Evolutionary conservation across 2,329 filamentous ascomycete genomes (phyloP).

Genomic region (Colletotrichum simmondsii): DNA sequence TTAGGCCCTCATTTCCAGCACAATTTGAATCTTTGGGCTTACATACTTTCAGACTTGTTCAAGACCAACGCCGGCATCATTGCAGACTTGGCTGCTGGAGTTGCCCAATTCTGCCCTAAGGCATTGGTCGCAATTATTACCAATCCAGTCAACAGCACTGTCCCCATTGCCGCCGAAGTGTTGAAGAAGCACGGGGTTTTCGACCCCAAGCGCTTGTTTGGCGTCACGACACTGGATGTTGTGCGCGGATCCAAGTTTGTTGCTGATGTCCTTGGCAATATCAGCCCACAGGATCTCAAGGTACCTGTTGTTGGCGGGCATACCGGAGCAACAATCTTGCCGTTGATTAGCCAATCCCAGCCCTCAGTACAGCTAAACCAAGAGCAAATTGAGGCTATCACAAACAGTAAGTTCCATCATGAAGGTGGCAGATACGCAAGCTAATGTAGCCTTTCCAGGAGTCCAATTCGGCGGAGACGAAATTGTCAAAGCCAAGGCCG

Average conservation of each 20-base stretch:
- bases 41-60: not conserved
- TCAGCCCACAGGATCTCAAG: constrained; percentile 74
- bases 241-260: constrained; percentile 46
- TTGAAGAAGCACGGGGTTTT: not conserved
- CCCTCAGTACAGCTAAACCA: constrained; percentile 65
- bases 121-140: not conserved
- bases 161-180: not conserved
- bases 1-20: constrained; percentile 48
- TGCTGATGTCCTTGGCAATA: constrained; percentile 61
- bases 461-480: constrained; percentile 86
- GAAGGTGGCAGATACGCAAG: not conserved
- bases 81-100: not conserved
- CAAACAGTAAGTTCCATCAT: constrained; percentile 55
- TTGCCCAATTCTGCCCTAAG: not conserved
- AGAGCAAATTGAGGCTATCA: constrained; percentile 60
- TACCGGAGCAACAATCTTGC: constrained; percentile 76
- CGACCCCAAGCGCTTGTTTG: not conserved
- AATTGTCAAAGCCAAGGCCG: constrained; percentile 88
- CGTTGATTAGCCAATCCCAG: not conserved
- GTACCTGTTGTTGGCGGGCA: constrained; percentile 82
- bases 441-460: constrained; percentile 42
- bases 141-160: not conserved
- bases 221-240: not conserved
- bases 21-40: constrained; percentile 64
- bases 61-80: not conserved